These are phyloP conservation scores for Polytrichum commune DNA, from an alignment of 225 moss, liverwort and hornwort genomes.

Conservation along the genomic window DNA sequence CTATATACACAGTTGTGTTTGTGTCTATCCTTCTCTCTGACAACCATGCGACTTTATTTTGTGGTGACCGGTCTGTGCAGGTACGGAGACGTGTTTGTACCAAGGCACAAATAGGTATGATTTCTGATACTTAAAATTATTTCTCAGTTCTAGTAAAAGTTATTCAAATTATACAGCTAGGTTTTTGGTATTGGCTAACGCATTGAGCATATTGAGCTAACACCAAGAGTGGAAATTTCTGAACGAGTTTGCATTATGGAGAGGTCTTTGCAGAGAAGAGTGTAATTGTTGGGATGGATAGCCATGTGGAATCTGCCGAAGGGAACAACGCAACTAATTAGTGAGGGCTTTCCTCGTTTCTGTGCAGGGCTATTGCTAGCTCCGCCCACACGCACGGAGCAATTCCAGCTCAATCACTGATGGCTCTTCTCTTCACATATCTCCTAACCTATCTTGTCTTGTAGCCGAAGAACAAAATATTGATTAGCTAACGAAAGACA, in stretches of 20 bases:
- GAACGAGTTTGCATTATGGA: not conserved
- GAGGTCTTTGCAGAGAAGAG: not conserved
- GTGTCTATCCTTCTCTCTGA: not conserved
- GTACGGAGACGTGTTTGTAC: conserved; percentile 3
- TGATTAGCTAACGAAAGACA: not conserved
- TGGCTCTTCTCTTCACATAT: not conserved
- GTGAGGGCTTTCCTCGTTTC: not conserved
- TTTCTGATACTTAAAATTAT: not conserved
- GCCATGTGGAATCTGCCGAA: too few relatives aligned
- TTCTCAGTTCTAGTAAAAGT: not conserved
- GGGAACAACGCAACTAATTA: not conserved
- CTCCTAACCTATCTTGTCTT: conserved; percentile 1
- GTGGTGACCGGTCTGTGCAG: not conserved
- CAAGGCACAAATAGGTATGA: conserved; percentile 1
- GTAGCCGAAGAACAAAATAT: not conserved
- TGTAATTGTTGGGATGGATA: not conserved
- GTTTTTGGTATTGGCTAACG: too few relatives aligned
- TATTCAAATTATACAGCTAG: not conserved
- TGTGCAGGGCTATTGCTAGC: not conserved
- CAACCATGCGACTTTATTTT: not conserved
- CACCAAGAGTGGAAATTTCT: too few relatives aligned
- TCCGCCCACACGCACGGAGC: not conserved
- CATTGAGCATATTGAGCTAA: too few relatives aligned
- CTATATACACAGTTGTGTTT: not conserved
- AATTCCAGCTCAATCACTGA: not conserved